These are phyloP conservation scores for Pseudomicrostroma phylloplanum DNA, from an alignment of 1,284 basidiomycete species.

Conservation along the genomic window DNA sequence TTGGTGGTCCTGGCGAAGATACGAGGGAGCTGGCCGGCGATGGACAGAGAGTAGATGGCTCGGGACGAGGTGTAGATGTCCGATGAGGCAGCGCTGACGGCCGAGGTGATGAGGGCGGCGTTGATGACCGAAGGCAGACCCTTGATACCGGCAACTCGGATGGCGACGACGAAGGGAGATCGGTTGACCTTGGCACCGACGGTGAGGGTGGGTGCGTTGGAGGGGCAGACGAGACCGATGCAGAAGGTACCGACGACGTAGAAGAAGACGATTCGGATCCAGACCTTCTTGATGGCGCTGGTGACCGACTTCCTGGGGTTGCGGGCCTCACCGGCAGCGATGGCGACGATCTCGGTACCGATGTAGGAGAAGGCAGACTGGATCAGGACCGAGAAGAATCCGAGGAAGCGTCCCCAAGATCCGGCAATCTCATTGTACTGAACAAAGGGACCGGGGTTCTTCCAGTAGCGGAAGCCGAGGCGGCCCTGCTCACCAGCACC, in stretches of 20 bases:
- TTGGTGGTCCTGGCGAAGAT: conserved; percentile 65
- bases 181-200: conserved; percentile 28
- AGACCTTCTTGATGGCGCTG: conserved; percentile 35
- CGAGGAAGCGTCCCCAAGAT: conserved; percentile 55
- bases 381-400: conserved; percentile 48
- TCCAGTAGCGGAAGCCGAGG: conserved; percentile 28
- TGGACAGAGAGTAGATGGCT: conserved; percentile 66
- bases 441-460: conserved; percentile 52
- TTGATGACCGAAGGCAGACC: conserved; percentile 60
- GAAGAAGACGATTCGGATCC: conserved; percentile 41
- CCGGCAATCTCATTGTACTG: conserved; percentile 54
- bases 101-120: conserved; percentile 68
- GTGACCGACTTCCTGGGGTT: conserved; percentile 51
- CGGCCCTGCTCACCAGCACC: conserved; percentile 6
- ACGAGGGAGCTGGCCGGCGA: conserved; percentile 66
- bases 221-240: conserved; percentile 38
- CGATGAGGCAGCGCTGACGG: conserved; percentile 77
- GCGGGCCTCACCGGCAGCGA: conserved; percentile 64
- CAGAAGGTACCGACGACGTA: conserved; percentile 52
- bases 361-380: conserved; percentile 73
- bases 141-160: conserved; percentile 51
- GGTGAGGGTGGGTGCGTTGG: conserved; percentile 31
- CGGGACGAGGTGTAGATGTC: conserved; percentile 77
- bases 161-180: conserved; percentile 52
- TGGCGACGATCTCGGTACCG: conserved; percentile 77